Evolutionary conservation across 2,329 filamentous ascomycete species (phyloP).

Genomic region (Blastomyces parvus): DNA sequence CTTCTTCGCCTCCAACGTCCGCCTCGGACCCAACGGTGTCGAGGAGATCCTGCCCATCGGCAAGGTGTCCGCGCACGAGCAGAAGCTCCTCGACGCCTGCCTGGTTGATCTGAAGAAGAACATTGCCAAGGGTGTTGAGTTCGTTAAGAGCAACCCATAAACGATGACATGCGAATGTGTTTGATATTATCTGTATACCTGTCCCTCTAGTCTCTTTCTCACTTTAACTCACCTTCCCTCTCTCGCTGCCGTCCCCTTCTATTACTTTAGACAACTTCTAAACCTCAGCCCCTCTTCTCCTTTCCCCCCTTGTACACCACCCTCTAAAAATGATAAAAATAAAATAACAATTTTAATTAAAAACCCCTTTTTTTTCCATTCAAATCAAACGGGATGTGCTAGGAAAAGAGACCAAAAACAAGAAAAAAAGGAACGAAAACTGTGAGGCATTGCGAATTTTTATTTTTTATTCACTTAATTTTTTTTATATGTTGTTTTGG

Average conservation of each 20-base stretch:
- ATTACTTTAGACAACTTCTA: neutral
- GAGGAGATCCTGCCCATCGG: slow-evolving; percentile 87
- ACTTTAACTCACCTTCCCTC: neutral
- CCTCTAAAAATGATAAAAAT: neutral
- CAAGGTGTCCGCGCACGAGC: slow-evolving; percentile 72
- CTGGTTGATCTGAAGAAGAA: slow-evolving; percentile 61
- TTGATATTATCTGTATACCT: neutral
- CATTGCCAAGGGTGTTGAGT: slow-evolving; percentile 80
- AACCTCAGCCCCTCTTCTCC: no score
- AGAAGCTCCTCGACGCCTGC: slow-evolving; percentile 79
- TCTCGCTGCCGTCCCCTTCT: neutral
- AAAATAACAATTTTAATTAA: neutral
- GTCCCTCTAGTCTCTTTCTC: neutral
- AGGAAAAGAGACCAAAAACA: no score
- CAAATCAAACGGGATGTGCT: neutral
- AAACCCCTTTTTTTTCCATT: neutral
- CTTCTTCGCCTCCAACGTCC: slow-evolving; percentile 92
- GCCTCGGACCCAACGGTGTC: slow-evolving; percentile 93
- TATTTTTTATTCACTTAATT: no score
- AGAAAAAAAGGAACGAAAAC: no score
- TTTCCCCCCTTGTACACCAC: neutral
- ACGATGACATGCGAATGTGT: neutral
- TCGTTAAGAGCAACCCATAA: slow-evolving; percentile 51
- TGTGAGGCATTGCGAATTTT: no score
- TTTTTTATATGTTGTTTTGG: no score